Evolutionary conservation across 257 asterid species (phyloP), one percentile per base, ranked within the genome.

Genomic region (Solanum chilense): DNA sequence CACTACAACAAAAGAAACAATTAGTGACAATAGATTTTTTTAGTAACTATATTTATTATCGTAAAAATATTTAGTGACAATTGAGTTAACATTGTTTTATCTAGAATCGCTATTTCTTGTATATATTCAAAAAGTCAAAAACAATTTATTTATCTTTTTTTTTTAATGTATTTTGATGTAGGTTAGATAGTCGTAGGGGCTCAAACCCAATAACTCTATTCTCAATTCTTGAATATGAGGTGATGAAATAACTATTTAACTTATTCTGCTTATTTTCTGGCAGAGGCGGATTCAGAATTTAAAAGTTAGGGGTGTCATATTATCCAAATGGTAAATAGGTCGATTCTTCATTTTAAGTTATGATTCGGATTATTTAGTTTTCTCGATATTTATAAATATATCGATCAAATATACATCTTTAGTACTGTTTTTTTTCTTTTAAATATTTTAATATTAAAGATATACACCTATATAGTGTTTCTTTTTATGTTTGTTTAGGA

Each of bases 271-370:
- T 13, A 5, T n/a, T 64, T 64, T 33, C 4, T 12, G 15, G 1
- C 5, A 3, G 35, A 33, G 35, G 1, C 35, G 0, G 5, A 33
- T 3, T 3, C 35, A 33, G 5, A 33, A 33, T 33, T 33, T 0
- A 33, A 33, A 33, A 33, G 5, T 33, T 33, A 33, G 35, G 4
- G 5, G 35, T 33, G 35, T 1, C 5, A 33, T 33, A 33, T 33
- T 1, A 33, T 33, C 0, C 0, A 33, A 33, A 33, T 33, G 35
- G 5, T 33, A 33, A 33, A 33, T 4, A 5, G 1, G 0, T 33
- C 1, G 1, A 0, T 4, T 33, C 5, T 33, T 33, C 5, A 4
- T 33, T 33, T 33, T 33, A 33, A 33, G 35, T 33, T 33, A 33
- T 33, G 5, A 4, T 33, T 33, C 5, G 35, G 4, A 0, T 33